A percentile compares a stretch with the other conserved stretches of the same genome.
phyloP scores from a whole-genome alignment of 2,329 filamentous ascomycete species.

The Penicillium sp. region DNA sequence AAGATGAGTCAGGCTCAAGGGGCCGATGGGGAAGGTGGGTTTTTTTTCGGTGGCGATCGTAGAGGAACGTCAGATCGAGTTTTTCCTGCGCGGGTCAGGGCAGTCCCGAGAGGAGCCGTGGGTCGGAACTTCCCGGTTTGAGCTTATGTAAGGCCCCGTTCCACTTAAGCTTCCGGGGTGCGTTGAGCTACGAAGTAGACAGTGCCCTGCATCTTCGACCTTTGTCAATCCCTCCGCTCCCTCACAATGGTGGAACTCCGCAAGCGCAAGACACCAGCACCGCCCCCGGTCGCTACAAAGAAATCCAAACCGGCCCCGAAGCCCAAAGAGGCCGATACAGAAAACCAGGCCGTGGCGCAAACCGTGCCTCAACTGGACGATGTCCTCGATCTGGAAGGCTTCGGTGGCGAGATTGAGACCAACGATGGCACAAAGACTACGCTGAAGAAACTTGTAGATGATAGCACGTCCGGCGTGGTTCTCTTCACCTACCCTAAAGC shows the following conservation, averaged over 20 bases:
- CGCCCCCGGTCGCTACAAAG: constrained; percentile 40
- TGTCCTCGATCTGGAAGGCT: constrained; percentile 53
- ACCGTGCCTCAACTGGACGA: constrained; percentile 46
- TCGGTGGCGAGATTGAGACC: constrained; percentile 73
- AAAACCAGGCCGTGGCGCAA: constrained; percentile 12
- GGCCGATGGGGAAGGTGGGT: constrained; percentile 11
- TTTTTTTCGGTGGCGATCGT: constrained; percentile 18
- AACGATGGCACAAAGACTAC: constrained; percentile 79
- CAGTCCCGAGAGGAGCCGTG: constrained; percentile 14
- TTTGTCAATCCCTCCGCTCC: background rate
- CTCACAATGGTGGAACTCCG: constrained; percentile 55
- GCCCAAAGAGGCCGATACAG: constrained; percentile 26
- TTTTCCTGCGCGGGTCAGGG: constrained; percentile 20
- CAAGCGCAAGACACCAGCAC: constrained; percentile 58
- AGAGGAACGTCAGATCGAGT: constrained; percentile 16
- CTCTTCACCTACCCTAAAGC: constrained; percentile 96
- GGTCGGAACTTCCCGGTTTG: constrained; percentile 27
- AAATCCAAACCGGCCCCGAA: constrained; percentile 33
- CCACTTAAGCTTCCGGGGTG: background rate
- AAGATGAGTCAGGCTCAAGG: constrained; percentile 15
- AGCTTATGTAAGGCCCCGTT: constrained; percentile 1
- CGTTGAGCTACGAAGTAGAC: background rate
- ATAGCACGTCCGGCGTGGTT: constrained; percentile 82
- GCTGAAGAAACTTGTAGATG: constrained; percentile 74
- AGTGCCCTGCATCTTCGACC: background rate